A percentile compares a stretch with the other conserved stretches of the same genome.
These are phyloP conservation scores for Lecanicillium sp. DNA, from an alignment of 2,329 filamentous ascomycete genomes.

Conservation along the genomic window DNA sequence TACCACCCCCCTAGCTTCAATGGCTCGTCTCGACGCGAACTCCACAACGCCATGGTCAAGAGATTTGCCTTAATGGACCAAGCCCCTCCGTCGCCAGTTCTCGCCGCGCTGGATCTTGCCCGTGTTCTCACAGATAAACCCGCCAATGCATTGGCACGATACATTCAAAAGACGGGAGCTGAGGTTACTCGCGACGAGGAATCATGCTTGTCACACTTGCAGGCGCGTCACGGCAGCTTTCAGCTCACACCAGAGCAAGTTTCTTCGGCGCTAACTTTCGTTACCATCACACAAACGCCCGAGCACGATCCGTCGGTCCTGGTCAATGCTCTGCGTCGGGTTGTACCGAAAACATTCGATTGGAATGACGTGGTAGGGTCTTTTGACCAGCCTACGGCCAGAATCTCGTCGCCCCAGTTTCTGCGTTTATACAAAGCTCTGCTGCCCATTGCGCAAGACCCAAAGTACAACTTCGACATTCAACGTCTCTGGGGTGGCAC, in stretches of 20 bases:
- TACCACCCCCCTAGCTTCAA: conserved; percentile 83
- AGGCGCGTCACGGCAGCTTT: conserved; percentile 45
- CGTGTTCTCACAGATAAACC: conserved; percentile 57
- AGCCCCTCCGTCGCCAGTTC: conserved; percentile 62
- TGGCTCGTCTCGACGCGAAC: conserved; percentile 64
- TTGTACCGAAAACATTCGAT: conserved; percentile 58
- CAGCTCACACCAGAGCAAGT: conserved; percentile 77
- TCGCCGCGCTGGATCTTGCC: conserved; percentile 63
- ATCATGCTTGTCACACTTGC: conserved; percentile 49
- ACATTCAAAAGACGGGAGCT: conserved; percentile 68
- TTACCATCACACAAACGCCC: conserved; percentile 52
- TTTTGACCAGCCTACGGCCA: conserved; percentile 74
- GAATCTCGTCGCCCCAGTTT: conserved; percentile 75
- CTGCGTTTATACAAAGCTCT: conserved; percentile 74
- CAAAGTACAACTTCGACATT: conserved; percentile 59
- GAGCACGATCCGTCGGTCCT: conserved; percentile 47
- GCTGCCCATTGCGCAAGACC: conserved; percentile 60
- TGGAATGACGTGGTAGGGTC: conserved; percentile 67
- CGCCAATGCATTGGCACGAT: conserved; percentile 52
- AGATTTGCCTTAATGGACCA: conserved; percentile 62
- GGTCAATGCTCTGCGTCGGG: conserved; percentile 56
- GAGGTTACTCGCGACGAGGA: conserved; percentile 73
- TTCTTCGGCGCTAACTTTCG: conserved; percentile 67
- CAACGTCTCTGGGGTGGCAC: conserved; percentile 84
- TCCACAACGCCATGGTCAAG: conserved; percentile 58